phyloP scores from a whole-genome alignment of 306 rosid genomes.

The Dalbergia oliveri region DNA sequence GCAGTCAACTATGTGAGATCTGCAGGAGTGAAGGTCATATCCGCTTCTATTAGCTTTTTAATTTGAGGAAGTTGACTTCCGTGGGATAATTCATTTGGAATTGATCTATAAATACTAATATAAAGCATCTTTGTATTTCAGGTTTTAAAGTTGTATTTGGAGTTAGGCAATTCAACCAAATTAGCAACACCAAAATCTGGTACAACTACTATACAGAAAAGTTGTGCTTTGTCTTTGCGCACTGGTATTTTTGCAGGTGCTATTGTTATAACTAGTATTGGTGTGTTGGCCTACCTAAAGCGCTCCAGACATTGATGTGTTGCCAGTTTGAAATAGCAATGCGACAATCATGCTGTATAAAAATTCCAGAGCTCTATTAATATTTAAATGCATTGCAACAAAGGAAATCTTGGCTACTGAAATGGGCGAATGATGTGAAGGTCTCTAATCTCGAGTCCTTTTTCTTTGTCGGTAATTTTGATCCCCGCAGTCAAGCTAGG shows the following conservation, averaged over 20 bases:
- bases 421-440: slow-evolving; percentile 33
- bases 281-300: slow-evolving; percentile 71
- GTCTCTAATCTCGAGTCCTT: slow-evolving; percentile 29
- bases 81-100: slow-evolving; percentile 11
- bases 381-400: slow-evolving; percentile 5
- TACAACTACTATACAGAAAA: slow-evolving; percentile 37
- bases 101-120: slow-evolving; percentile 17
- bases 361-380: slow-evolving; percentile 36
- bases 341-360: slow-evolving; percentile 16
- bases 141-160: slow-evolving; percentile 89
- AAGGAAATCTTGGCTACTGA: slow-evolving; percentile 39
- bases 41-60: slow-evolving; percentile 18
- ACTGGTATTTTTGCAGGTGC: slow-evolving; percentile 72
- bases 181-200: slow-evolving; percentile 27
- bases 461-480: slow-evolving; percentile 16
- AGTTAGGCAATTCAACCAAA: slow-evolving; percentile 55
- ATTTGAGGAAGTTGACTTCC: slow-evolving; percentile 20
- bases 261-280: slow-evolving; percentile 62
- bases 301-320: slow-evolving; percentile 61
- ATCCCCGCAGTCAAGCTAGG: background rate
- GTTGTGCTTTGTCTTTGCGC: slow-evolving; percentile 49
- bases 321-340: slow-evolving; percentile 10
- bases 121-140: slow-evolving; percentile 47
- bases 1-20: slow-evolving; percentile 84
- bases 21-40: slow-evolving; percentile 74